phyloP scores from a whole-genome alignment of 208 protist species.

The Wallacemonas sp. region DNA sequence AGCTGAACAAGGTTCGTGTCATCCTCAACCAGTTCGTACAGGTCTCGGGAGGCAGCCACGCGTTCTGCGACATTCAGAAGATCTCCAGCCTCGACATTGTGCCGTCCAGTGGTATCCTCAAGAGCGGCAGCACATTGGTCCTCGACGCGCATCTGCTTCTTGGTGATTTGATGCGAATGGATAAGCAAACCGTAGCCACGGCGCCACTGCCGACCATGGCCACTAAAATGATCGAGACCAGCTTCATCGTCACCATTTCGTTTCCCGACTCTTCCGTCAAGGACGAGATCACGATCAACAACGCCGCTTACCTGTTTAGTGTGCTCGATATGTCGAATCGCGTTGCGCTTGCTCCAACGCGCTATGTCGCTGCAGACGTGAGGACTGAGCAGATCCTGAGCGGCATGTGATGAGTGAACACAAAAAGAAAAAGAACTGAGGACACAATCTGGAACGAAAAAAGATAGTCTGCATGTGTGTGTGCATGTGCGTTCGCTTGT shows the following conservation, averaged over 20 bases:
- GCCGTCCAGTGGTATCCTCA: conserved; percentile 1
- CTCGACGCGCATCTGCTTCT: conserved; percentile 6
- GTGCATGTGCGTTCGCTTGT: too few species aligned
- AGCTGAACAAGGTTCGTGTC: conserved; percentile 23
- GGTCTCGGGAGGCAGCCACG: conserved; percentile 19
- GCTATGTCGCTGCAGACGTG: conserved; percentile 20
- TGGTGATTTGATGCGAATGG: neutral
- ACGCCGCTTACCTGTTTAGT: conserved; percentile 22
- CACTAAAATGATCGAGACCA: conserved; percentile 27
- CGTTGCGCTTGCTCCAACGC: conserved; percentile 21
- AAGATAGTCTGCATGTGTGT: too few species aligned
- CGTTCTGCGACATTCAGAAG: neutral
- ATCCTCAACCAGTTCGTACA: conserved; percentile 26
- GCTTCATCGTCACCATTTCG: conserved; percentile 18
- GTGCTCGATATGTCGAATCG: conserved; percentile 19
- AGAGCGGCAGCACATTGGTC: neutral
- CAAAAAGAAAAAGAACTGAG: neutral
- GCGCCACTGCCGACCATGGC: conserved; percentile 24
- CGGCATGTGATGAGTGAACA: conserved; percentile 10
- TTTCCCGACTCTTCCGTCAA: conserved; percentile 22
- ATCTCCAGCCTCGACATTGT: conserved; percentile 13
- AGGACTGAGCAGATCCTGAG: conserved; percentile 26
- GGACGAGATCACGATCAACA: conserved; percentile 19
- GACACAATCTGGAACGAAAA: neutral
- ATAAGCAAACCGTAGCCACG: neutral